Base-by-base conservation (phyloP, 2,329 filamentous ascomycete genomes). In the Paecilomyces sp. region DNA sequence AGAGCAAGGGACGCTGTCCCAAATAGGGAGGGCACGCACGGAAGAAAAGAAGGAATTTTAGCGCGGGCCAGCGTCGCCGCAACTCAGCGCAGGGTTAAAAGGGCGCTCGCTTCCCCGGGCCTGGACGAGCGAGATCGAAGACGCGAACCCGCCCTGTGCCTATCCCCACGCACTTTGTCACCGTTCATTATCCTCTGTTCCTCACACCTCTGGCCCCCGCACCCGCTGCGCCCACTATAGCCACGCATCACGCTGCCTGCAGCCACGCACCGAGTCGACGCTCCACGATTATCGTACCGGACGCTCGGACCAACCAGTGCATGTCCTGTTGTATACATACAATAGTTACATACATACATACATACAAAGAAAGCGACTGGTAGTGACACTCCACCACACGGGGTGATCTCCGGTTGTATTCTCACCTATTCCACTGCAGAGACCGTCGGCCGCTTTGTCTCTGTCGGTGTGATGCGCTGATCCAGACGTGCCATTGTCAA, bases 11-110 rank as follows among this genome's bases (percentile, higher is more conserved):
- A 22, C 30, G 25, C 25, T 28, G 25, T 28, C 25, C 25, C 25
- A 28, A 28, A n/a, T n/a, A 47, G 41, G 51, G 33, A 47, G 25
- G 47, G 13, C 55, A 61, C 41, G 41, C 41, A 47, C 41, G 41
- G 41, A 56, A 47, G 36, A 56, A 58, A 58, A 58, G 57, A 24
- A 47, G 58, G 60, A 66, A 59, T 66, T 64, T 67, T 67, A 64
- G 65, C 60, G 65, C 47, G 59, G 30, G 59, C 47, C 53, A 50
- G 61, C 47, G 51, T 53, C n/a, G 57, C 57, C 28, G 28, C 25
- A 56, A 65, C 56, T 31, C 58, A 47, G 63, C 65, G 64, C 67
- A 69, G 67, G 68, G 68, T 74, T 74, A 74, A 75, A 73, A 74
- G 70, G 72, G 72, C 59, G 52, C 66, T 66, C 59, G 61, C 64